A percentile compares a stretch with the other conserved stretches of the same genome.
These are phyloP conservation scores for Annulohypoxylon bovei DNA, from an alignment of 495 filamentous ascomycete species.

Conservation along the genomic window DNA sequence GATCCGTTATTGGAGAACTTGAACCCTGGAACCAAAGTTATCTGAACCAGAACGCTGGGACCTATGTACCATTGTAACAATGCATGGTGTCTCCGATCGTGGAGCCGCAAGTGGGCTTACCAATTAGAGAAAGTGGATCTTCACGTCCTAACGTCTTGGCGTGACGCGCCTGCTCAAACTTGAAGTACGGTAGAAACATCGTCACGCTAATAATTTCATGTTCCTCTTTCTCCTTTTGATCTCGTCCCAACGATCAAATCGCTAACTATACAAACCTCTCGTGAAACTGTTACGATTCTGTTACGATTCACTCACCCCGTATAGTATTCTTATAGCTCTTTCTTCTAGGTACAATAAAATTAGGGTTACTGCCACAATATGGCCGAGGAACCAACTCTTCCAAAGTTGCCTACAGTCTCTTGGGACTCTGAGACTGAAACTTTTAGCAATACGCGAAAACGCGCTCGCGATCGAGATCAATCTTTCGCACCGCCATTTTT, in stretches of 20 bases:
- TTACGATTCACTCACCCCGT: not conserved
- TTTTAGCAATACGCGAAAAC: conserved; percentile 54
- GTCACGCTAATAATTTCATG: conserved; percentile 1
- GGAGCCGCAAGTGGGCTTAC: conserved; percentile 6
- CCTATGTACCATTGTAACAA: not conserved
- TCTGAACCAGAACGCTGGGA: conserved; percentile 20
- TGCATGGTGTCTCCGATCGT: not conserved
- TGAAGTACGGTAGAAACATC: not conserved
- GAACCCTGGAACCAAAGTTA: conserved; percentile 2
- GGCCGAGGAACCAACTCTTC: conserved; percentile 59
- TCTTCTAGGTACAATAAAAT: not conserved
- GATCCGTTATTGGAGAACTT: not conserved
- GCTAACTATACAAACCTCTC: not conserved
- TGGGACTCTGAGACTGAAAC: conserved; percentile 46
- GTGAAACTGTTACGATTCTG: not conserved
- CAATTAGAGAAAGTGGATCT: conserved; percentile 26
- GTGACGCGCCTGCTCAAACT: conserved; percentile 23
- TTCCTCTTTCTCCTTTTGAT: not conserved
- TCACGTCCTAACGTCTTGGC: not conserved
- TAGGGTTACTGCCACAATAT: conserved; percentile 21
- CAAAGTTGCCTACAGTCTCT: conserved; percentile 49
- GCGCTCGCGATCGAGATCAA: conserved; percentile 45
- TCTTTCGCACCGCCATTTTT: conserved; percentile 39
- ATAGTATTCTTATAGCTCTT: not conserved
- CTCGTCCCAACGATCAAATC: not conserved